Conservation (phyloP, 148 eudicot genomes). For the Cornus florida region DNA sequence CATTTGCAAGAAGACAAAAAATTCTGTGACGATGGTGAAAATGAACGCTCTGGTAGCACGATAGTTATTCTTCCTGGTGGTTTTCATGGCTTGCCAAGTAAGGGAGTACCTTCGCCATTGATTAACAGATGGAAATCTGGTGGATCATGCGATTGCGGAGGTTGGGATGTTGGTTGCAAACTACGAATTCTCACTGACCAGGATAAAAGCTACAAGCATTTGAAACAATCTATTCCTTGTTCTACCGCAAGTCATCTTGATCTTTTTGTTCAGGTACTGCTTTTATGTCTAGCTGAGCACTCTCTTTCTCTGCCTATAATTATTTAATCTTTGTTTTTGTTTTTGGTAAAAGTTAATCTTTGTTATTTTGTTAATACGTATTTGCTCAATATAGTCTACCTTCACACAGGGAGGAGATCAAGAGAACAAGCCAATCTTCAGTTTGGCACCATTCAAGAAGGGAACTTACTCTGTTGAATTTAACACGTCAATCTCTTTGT, state of each 20-base stretch:
- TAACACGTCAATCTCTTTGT: conserved; percentile 53
- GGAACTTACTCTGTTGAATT: conserved; percentile 67
- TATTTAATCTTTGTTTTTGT: neutral
- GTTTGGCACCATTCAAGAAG: conserved; percentile 51
- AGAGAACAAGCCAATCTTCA: conserved; percentile 47
- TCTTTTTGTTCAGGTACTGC: conserved; percentile 62
- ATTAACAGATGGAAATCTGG: conserved; percentile 80
- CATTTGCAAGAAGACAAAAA: conserved; percentile 8
- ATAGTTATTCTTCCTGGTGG: conserved; percentile 77
- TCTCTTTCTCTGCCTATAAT: neutral
- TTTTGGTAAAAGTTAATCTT: no score
- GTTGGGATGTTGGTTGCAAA: conserved; percentile 94
- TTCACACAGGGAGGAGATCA: conserved; percentile 51
- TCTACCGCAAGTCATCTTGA: conserved; percentile 34
- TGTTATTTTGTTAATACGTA: no score
- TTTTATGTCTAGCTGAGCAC: neutral
- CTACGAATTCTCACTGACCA: conserved; percentile 48
- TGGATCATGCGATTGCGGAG: conserved; percentile 94
- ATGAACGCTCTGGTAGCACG: conserved; percentile 21
- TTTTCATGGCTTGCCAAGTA: conserved; percentile 59
- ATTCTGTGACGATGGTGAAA: conserved; percentile 8
- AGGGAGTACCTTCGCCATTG: conserved; percentile 72
- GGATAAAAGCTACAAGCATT: conserved; percentile 21
- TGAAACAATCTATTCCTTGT: conserved; percentile 7
- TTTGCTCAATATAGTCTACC: neutral